Percentiles rank a stretch among this genome's conserved stretches.
Evolutionary conservation across 2,329 filamentous ascomycete genomes (phyloP).

Genomic region (Hypocreales sp.): DNA sequence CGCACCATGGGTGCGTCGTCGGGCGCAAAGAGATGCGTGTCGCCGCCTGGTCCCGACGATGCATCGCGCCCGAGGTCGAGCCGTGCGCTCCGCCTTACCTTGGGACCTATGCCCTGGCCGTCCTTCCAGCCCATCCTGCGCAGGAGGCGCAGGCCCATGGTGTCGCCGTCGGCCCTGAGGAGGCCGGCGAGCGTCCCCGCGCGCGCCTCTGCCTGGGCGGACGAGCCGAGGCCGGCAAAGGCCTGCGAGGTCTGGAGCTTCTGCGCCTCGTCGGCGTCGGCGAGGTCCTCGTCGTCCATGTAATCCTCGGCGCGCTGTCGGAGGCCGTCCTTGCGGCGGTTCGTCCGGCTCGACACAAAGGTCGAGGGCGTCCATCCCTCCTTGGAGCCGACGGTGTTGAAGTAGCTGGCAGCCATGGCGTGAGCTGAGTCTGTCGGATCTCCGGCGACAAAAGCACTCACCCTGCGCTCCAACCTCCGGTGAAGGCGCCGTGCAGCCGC

Average conservation of each 20-base stretch:
- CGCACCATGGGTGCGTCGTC: slow-evolving; percentile 58
- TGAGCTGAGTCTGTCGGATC: background rate
- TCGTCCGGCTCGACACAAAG: slow-evolving; percentile 78
- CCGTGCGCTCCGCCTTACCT: slow-evolving; percentile 58
- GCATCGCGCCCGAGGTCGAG: slow-evolving; percentile 32
- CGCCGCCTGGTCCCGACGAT: slow-evolving; percentile 21
- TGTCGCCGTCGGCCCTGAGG: slow-evolving; percentile 59
- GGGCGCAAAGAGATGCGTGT: slow-evolving; percentile 68
- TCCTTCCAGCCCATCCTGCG: slow-evolving; percentile 93
- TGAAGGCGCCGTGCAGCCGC: slow-evolving; percentile 89
- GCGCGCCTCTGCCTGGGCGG: slow-evolving; percentile 35
- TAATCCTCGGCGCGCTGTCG: slow-evolving; percentile 72
- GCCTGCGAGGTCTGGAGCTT: slow-evolving; percentile 56
- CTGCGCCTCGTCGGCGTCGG: slow-evolving; percentile 66
- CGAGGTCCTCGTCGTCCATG: slow-evolving; percentile 95
- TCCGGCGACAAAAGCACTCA: slow-evolving; percentile 26
- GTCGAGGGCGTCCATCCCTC: slow-evolving; percentile 92
- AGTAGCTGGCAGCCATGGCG: slow-evolving; percentile 46
- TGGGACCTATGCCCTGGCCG: slow-evolving; percentile 84
- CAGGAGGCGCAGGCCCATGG: slow-evolving; percentile 72
- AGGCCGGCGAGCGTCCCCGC: slow-evolving; percentile 51
- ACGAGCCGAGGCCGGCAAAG: slow-evolving; percentile 63
- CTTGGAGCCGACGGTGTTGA: slow-evolving; percentile 95
- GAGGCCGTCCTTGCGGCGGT: slow-evolving; percentile 52
- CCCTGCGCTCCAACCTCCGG: slow-evolving; percentile 92